phyloP scores from a whole-genome alignment of 352 stramenopile species.

The Phytophthora macrochlamydospora region DNA sequence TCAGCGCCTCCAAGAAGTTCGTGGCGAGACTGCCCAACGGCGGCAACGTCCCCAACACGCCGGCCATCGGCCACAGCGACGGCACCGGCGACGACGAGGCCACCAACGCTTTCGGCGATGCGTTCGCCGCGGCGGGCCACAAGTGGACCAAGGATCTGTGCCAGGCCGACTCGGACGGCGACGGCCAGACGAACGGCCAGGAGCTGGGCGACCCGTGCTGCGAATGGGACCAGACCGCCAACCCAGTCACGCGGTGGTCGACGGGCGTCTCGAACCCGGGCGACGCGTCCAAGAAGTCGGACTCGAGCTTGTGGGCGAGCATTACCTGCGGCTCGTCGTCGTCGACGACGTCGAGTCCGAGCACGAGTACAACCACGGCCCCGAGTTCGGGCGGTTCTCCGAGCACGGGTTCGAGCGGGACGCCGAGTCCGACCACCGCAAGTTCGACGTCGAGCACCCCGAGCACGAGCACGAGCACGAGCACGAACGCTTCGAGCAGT shows the following conservation, averaged over 20 bases:
- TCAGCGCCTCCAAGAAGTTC: conserved; percentile 16
- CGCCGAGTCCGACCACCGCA: not conserved
- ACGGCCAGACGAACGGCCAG: conserved; percentile 79
- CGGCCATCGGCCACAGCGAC: conserved; percentile 26
- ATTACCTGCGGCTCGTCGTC: conserved; percentile 9
- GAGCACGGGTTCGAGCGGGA: not conserved
- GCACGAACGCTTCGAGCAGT: too few species aligned
- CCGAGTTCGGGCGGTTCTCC: not conserved
- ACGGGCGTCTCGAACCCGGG: conserved; percentile 28
- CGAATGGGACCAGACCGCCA: conserved; percentile 22
- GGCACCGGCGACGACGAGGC: conserved; percentile 14
- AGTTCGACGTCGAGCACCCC: not conserved
- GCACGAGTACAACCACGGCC: not conserved
- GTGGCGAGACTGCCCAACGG: conserved; percentile 23
- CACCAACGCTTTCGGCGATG: conserved; percentile 35
- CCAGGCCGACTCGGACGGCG: conserved; percentile 47
- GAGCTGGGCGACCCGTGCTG: conserved; percentile 83
- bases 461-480: too few species aligned
- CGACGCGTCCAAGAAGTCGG: conserved; percentile 21
- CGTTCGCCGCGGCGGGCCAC: conserved; percentile 12
- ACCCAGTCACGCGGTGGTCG: conserved; percentile 22
- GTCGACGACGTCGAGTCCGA: not conserved
- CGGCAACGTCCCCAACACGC: conserved; percentile 23
- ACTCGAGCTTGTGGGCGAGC: conserved; percentile 25
- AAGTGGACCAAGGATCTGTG: conserved; percentile 31